These are phyloP conservation scores for Debaryomyces maramus DNA, from an alignment of 805 yeast species.

Conservation along the genomic window DNA sequence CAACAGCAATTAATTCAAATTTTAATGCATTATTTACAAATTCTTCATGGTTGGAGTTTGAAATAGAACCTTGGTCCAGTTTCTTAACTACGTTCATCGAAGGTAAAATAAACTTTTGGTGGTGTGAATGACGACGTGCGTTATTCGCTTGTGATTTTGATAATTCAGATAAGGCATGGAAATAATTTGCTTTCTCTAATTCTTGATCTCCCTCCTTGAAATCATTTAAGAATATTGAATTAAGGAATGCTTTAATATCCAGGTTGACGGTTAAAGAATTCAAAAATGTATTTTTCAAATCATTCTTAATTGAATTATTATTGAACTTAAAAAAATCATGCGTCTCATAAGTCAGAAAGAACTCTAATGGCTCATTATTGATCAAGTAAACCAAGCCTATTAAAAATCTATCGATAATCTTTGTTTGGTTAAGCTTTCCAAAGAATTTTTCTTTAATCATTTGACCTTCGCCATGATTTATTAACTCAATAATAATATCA, in stretches of 20 bases:
- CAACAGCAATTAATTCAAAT: constrained; percentile 29
- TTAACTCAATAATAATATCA: constrained; percentile 31
- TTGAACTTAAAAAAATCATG: constrained; percentile 19
- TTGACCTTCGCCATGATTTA: constrained; percentile 32
- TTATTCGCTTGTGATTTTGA: constrained; percentile 17
- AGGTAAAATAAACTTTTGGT: constrained; percentile 10
- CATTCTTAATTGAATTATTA: constrained; percentile 7
- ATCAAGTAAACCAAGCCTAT: constrained; percentile 35
- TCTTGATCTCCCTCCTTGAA: constrained; percentile 7
- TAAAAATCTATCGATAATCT: constrained; percentile 27
- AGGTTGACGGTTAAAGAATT: constrained; percentile 14
- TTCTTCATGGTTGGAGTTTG: constrained; percentile 7
- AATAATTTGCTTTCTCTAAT: constrained; percentile 26
- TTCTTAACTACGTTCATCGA: constrained; percentile 4
- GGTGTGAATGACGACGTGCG: constrained; percentile 4
- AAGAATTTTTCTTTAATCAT: constrained; percentile 46
- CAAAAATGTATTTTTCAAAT: constrained; percentile 12
- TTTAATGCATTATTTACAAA: constrained; percentile 21
- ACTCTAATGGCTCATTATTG: constrained; percentile 25
- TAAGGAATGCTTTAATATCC: constrained; percentile 21
- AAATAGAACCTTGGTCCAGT: not conserved
- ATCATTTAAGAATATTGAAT: constrained; percentile 17
- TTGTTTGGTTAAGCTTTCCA: constrained; percentile 38
- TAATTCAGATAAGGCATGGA: constrained; percentile 29
- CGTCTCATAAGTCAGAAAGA: constrained; percentile 22